Evolutionary conservation across 345 rosid species (phyloP).

Genomic region (Lumnitzera littorea): DNA sequence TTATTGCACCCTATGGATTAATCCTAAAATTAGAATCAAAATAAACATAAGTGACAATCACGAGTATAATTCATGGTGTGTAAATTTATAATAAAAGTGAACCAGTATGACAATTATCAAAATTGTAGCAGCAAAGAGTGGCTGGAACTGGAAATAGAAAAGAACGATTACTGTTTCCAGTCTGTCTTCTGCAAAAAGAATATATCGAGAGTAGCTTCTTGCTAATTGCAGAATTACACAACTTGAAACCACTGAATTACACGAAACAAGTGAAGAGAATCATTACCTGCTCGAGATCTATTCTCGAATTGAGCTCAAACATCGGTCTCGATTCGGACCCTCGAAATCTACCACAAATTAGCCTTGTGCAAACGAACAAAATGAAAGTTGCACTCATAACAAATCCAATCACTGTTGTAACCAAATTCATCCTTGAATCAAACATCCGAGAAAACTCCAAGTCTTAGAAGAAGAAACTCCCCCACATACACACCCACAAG

Average conservation of each 20-base stretch:
- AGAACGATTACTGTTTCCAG: too few relatives aligned
- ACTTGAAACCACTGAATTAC: not conserved
- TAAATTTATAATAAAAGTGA: too few relatives aligned
- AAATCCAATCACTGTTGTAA: conserved; percentile 56
- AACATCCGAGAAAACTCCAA: conserved; percentile 17
- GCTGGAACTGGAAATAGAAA: too few relatives aligned
- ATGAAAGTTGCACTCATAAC: conserved; percentile 58
- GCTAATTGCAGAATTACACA: too few relatives aligned
- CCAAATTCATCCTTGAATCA: conserved; percentile 40
- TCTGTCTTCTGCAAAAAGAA: too few relatives aligned
- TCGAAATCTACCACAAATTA: conserved; percentile 50
- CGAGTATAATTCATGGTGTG: too few relatives aligned
- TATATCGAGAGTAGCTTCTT: too few relatives aligned
- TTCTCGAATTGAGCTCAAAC: conserved; percentile 39
- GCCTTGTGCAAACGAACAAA: conserved; percentile 50
- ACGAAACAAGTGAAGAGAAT: not conserved
- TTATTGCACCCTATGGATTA: too few relatives aligned
- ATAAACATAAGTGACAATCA: too few relatives aligned
- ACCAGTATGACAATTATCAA: too few relatives aligned
- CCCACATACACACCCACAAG: not conserved
- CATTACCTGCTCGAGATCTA: conserved; percentile 49
- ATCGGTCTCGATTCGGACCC: conserved; percentile 27
- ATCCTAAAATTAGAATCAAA: too few relatives aligned
- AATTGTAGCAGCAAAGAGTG: too few relatives aligned
- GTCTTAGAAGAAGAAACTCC: not conserved